These are phyloP conservation scores for Lignosus rhinocerotis DNA, from an alignment of 1,284 basidiomycete species.

Conservation along the genomic window DNA sequence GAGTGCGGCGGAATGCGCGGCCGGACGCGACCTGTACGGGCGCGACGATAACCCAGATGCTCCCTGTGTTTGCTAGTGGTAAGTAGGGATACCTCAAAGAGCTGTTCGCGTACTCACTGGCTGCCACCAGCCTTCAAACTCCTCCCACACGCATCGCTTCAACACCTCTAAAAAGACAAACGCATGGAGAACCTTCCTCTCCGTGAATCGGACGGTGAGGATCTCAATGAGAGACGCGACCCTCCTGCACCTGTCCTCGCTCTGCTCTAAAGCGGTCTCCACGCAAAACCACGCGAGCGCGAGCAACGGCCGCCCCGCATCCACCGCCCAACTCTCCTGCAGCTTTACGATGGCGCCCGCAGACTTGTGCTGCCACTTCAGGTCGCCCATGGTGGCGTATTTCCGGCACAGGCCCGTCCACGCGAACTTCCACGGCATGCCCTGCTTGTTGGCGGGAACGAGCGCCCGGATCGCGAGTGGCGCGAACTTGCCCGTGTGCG, in stretches of 20 bases:
- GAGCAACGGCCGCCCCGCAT: conserved; percentile 15
- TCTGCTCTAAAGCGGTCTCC: conserved; percentile 22
- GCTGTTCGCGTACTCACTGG: conserved; percentile 29
- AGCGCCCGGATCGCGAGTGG: not conserved
- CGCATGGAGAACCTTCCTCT: not conserved
- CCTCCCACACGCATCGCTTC: conserved; percentile 30
- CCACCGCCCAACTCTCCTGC: conserved; percentile 13
- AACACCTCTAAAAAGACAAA: conserved; percentile 25
- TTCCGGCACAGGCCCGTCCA: conserved; percentile 24
- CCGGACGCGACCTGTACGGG: conserved; percentile 1
- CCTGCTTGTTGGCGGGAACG: not conserved
- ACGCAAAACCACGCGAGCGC: conserved; percentile 25
- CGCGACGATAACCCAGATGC: conserved; percentile 10
- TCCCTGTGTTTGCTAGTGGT: conserved; percentile 4
- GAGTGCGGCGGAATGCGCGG: conserved; percentile 29
- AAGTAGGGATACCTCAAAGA: not conserved
- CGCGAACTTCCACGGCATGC: conserved; percentile 10
- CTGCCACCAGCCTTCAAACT: conserved; percentile 37
- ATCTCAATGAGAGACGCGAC: conserved; percentile 33
- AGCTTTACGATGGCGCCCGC: conserved; percentile 21
- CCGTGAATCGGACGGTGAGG: conserved; percentile 28
- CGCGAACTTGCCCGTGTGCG: not conserved
- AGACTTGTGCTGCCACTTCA: conserved; percentile 8
- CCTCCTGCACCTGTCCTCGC: conserved; percentile 9
- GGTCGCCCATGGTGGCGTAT: conserved; percentile 9